Percentiles rank a stretch among this genome's conserved stretches.
phyloP scores from a whole-genome alignment of 306 rosid species.

The Cercis canadensis region DNA sequence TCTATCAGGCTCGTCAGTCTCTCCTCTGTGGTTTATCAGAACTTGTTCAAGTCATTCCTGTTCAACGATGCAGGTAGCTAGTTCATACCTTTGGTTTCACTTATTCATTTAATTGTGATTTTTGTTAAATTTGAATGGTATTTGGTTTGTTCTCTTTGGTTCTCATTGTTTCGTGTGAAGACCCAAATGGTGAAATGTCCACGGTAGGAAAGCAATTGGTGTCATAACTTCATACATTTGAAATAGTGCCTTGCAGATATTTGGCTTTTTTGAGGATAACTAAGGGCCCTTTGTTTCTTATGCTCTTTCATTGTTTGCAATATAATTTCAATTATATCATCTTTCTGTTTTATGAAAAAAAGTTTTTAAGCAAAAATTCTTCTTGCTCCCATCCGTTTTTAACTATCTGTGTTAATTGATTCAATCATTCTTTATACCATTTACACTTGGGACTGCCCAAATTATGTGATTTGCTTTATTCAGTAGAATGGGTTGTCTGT shows the following conservation, averaged over 20 bases:
- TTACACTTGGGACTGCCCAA: too few species aligned
- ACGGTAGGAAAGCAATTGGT: not conserved
- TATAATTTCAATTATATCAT: not conserved
- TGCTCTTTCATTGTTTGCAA: not conserved
- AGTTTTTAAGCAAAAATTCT: too few species aligned
- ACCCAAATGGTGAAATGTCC: too few species aligned
- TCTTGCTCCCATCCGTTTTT: too few species aligned
- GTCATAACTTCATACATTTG: not conserved
- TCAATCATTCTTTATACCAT: too few species aligned
- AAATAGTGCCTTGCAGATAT: not conserved
- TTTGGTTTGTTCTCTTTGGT: too few species aligned
- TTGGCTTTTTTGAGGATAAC: not conserved
- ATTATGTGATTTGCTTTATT: too few species aligned
- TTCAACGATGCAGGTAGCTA: slow-evolving; percentile 65
- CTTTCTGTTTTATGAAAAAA: too few species aligned
- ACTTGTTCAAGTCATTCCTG: slow-evolving; percentile 59
- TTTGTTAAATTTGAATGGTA: not conserved
- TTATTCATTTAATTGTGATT: not conserved
- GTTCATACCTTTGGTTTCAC: not conserved
- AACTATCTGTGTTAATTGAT: too few species aligned
- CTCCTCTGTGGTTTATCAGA: slow-evolving; percentile 58
- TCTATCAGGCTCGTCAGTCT: slow-evolving; percentile 57
- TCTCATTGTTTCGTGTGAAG: too few species aligned
- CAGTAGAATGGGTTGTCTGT: too few species aligned
- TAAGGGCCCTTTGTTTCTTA: not conserved